These are phyloP conservation scores for Paramecium primaurelia DNA, from an alignment of 73 alveolate species.

Conservation along the genomic window DNA sequence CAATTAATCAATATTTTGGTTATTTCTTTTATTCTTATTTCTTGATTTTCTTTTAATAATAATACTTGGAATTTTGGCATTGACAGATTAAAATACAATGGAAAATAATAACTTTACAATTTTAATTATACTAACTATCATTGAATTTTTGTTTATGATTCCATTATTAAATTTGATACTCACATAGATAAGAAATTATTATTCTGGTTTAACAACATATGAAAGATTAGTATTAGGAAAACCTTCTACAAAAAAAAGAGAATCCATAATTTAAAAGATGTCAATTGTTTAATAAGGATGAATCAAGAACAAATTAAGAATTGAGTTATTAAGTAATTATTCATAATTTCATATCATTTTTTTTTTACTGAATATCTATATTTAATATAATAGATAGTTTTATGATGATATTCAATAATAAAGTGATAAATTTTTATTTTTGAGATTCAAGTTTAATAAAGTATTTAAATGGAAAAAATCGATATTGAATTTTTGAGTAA, in stretches of 20 bases:
- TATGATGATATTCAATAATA: neutral
- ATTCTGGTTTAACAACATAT: neutral
- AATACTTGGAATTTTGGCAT: neutral
- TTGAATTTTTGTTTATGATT: neutral
- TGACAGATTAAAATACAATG: neutral
- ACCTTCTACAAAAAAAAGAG: neutral
- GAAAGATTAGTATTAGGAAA: constrained; percentile 24
- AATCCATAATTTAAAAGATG: neutral
- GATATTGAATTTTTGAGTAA: neutral
- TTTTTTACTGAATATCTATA: neutral
- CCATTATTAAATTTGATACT: neutral
- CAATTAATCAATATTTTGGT: neutral
- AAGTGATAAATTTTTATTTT: neutral
- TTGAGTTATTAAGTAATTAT: neutral
- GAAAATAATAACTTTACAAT: neutral
- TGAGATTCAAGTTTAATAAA: neutral
- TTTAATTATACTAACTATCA: neutral
- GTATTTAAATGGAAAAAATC: neutral
- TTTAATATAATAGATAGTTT: too few relatives aligned
- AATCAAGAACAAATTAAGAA: neutral
- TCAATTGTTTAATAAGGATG: neutral
- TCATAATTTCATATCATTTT: too few relatives aligned
- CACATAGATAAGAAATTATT: neutral
- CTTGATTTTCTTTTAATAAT: neutral
- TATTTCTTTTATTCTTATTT: neutral